phyloP scores from a whole-genome alignment of 2,329 filamentous ascomycete genomes.

The Sphaerulina musiva region DNA sequence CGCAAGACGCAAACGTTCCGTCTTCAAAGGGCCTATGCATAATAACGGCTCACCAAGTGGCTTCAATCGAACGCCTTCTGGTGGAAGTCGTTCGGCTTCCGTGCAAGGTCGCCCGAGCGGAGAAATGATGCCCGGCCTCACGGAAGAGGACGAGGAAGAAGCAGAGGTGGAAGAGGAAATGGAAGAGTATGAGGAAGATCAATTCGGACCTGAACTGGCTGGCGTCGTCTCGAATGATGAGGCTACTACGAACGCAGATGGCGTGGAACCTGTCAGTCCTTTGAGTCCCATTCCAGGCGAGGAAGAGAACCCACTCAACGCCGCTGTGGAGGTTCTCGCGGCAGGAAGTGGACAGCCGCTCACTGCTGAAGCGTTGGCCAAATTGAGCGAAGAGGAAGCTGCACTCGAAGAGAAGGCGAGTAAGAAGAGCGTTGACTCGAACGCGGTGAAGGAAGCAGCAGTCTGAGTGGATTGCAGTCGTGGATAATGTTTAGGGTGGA shows the following conservation, averaged over 20 bases:
- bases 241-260: background rate
- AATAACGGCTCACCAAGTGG: slow-evolving; percentile 39
- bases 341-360: slow-evolving; percentile 19
- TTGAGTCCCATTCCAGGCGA: slow-evolving; percentile 14
- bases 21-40: slow-evolving; percentile 71
- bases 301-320: slow-evolving; percentile 8
- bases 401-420: slow-evolving; percentile 12
- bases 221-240: slow-evolving; percentile 6
- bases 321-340: background rate
- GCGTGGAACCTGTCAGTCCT: slow-evolving; percentile 15
- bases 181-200: slow-evolving; percentile 26
- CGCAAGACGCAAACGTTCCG: slow-evolving; percentile 70
- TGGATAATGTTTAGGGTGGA: no score
- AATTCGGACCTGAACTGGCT: slow-evolving; percentile 25
- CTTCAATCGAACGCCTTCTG: slow-evolving; percentile 15
- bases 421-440: background rate
- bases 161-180: slow-evolving; percentile 20
- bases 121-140: slow-evolving; percentile 59
- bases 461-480: no score
- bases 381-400: slow-evolving; percentile 26
- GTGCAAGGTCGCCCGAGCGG: slow-evolving; percentile 62
- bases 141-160: slow-evolving; percentile 30
- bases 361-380: slow-evolving; percentile 30
- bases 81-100: slow-evolving; percentile 45
- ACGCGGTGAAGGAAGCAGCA: background rate